Evolutionary conservation across 768 basidiomycete genomes (phyloP).

Genomic region (Leccinellum albellum): DNA sequence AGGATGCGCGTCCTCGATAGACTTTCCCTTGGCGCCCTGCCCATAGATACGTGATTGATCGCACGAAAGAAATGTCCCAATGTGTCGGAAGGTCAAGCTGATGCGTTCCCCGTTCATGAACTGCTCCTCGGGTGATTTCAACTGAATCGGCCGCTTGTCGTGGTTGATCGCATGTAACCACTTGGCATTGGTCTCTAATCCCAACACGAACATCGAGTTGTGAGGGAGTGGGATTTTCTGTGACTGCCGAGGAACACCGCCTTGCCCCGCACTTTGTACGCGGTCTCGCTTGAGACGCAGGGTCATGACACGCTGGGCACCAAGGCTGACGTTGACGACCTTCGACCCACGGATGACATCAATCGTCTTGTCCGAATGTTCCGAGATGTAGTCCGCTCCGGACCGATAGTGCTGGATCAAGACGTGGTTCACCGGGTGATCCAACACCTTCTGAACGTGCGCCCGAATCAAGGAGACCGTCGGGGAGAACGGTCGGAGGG

Average conservation of each 20-base stretch:
- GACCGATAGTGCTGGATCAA: constrained; percentile 78
- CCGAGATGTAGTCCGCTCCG: constrained; percentile 79
- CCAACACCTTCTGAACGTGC: constrained; percentile 53
- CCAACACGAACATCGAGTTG: constrained; percentile 82
- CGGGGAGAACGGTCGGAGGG: constrained; percentile 60
- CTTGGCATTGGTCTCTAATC: constrained; percentile 62
- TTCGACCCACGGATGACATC: constrained; percentile 71
- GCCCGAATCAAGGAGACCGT: constrained; percentile 64
- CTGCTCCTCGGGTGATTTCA: constrained; percentile 55
- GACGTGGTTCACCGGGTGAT: constrained; percentile 77
- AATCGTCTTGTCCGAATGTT: constrained; percentile 85
- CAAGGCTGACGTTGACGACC: constrained; percentile 79
- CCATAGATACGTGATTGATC: constrained; percentile 60
- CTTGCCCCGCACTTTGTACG: constrained; percentile 12
- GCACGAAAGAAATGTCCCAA: constrained; percentile 66
- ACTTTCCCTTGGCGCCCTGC: constrained; percentile 68
- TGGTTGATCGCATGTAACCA: constrained; percentile 78
- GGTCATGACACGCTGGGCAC: constrained; percentile 74
- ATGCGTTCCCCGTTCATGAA: constrained; percentile 61
- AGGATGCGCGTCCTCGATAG: constrained; percentile 45
- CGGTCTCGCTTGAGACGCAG: constrained; percentile 62
- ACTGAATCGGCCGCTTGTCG: constrained; percentile 59
- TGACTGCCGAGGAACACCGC: constrained; percentile 34
- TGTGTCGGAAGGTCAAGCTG: constrained; percentile 75
- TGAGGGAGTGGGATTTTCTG: constrained; percentile 74